Percentiles rank a stretch among this genome's conserved stretches.
Evolutionary conservation across 495 filamentous ascomycete species (phyloP).

Genomic region (Hypomontagnella submonticulosa): DNA sequence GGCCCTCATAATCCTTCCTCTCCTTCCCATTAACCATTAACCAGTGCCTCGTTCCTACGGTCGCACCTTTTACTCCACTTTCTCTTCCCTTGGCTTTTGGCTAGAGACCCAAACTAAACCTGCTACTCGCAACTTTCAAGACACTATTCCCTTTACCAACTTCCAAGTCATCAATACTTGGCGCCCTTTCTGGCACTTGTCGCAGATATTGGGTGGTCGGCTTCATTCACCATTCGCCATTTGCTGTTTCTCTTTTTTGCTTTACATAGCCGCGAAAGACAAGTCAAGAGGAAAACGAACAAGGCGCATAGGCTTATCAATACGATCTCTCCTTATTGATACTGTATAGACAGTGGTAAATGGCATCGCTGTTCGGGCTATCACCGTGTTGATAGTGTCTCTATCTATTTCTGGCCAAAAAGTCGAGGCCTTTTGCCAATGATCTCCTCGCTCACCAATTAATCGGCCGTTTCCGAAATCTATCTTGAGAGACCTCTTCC

Average conservation of each 20-base stretch:
- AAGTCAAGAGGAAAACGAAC: not conserved
- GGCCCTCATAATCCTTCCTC: constrained; percentile 25
- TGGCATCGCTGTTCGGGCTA: constrained; percentile 32
- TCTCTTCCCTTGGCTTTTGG: constrained; percentile 36
- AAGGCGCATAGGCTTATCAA: constrained; percentile 1
- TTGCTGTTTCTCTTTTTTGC: constrained; percentile 19
- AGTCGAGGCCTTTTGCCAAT: constrained; percentile 42
- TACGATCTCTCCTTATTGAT: constrained; percentile 14
- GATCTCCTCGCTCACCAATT: constrained; percentile 33
- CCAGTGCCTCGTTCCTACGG: constrained; percentile 24
- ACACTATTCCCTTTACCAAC: constrained; percentile 35
- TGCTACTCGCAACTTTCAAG: constrained; percentile 23
- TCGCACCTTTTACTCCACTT: constrained; percentile 42
- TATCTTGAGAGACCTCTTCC: not conserved
- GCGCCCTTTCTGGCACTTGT: constrained; percentile 8
- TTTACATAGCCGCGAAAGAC: not conserved
- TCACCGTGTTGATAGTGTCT: constrained; percentile 30
- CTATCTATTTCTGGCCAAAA: constrained; percentile 24
- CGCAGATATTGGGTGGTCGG: constrained; percentile 20
- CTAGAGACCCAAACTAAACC: constrained; percentile 29
- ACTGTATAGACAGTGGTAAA: constrained; percentile 34
- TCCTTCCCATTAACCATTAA: constrained; percentile 3
- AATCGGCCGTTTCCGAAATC: constrained; percentile 26
- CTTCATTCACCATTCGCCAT: constrained; percentile 26
- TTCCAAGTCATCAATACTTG: constrained; percentile 30